Evolutionary conservation across 2,329 filamentous ascomycete species (phyloP).

Genomic region (Exserohilum turcica): DNA sequence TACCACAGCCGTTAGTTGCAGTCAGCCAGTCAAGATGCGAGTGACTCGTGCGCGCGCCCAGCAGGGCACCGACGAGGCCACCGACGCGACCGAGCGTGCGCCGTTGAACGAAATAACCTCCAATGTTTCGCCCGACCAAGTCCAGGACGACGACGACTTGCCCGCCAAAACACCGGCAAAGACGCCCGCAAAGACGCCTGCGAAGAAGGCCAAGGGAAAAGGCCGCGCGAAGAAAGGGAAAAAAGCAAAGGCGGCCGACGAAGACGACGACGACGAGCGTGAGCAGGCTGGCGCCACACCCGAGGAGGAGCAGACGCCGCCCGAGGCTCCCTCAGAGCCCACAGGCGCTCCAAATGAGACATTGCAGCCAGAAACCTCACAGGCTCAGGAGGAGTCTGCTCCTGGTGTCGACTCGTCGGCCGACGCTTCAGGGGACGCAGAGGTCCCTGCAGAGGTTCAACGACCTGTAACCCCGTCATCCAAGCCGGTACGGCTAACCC

Average conservation of each 20-base stretch:
- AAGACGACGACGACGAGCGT: slow-evolving; percentile 28
- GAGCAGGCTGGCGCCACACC: slow-evolving; percentile 20
- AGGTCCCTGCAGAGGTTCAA: slow-evolving; percentile 27
- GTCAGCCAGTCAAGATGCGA: slow-evolving; percentile 40
- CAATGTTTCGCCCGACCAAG: slow-evolving; percentile 34
- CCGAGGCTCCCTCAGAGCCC: slow-evolving; percentile 25
- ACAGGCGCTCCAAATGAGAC: slow-evolving; percentile 30
- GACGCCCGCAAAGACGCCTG: slow-evolving; percentile 39
- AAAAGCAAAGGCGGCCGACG: slow-evolving; percentile 22
- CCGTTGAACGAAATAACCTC: slow-evolving; percentile 50
- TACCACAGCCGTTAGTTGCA: neutral
- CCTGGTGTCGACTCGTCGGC: slow-evolving; percentile 5
- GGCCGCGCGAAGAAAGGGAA: slow-evolving; percentile 37
- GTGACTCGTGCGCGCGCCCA: slow-evolving; percentile 53
- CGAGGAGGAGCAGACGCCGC: slow-evolving; percentile 30
- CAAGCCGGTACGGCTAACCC: slow-evolving; percentile 40
- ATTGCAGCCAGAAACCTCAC: slow-evolving; percentile 17
- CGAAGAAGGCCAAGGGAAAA: slow-evolving; percentile 38
- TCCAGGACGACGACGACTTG: slow-evolving; percentile 22
- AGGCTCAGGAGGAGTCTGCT: slow-evolving; percentile 25
- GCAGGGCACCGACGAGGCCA: slow-evolving; percentile 45
- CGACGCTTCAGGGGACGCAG: slow-evolving; percentile 29
- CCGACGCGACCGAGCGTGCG: slow-evolving; percentile 44
- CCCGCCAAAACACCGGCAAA: slow-evolving; percentile 39
- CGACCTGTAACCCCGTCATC: slow-evolving; percentile 32